These are phyloP conservation scores for Pseudopyrenochaeta lycopersici DNA, from an alignment of 2,329 filamentous ascomycete species.

Conservation along the genomic window DNA sequence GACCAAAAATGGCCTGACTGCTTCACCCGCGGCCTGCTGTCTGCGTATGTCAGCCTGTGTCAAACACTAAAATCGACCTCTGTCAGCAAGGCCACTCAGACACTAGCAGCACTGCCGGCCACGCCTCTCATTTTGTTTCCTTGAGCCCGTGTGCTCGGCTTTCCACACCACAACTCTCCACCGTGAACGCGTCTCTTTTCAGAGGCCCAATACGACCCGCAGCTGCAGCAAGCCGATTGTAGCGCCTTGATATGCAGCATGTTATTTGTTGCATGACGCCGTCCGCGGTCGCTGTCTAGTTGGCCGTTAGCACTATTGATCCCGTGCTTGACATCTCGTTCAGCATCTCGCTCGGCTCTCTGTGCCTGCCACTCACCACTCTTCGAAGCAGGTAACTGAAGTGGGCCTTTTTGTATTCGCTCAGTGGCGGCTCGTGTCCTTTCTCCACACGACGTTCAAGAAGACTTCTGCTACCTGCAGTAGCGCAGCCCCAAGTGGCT, in stretches of 20 bases:
- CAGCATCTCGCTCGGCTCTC: constrained; percentile 7
- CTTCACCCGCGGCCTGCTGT: not conserved
- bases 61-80: not conserved
- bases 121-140: not conserved
- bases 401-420: not conserved
- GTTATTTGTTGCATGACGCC: not conserved
- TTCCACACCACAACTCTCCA: not conserved
- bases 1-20: constrained; percentile 15
- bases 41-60: constrained; percentile 2
- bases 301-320: not conserved
- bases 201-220: not conserved
- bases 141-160: not conserved
- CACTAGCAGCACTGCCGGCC: not conserved
- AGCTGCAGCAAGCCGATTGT: constrained; percentile 1
- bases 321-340: not conserved
- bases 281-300: not conserved
- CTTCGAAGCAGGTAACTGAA: not conserved
- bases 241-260: not conserved
- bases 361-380: not conserved
- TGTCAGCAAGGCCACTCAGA: not conserved
- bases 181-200: not conserved
- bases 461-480: constrained; percentile 6
- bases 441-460: constrained; percentile 1
- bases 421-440: not conserved
- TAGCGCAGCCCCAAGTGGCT: constrained; percentile 7